Evolutionary conservation across 2,329 filamentous ascomycete genomes (phyloP).

Genomic region (Paracamarosporium sp.): DNA sequence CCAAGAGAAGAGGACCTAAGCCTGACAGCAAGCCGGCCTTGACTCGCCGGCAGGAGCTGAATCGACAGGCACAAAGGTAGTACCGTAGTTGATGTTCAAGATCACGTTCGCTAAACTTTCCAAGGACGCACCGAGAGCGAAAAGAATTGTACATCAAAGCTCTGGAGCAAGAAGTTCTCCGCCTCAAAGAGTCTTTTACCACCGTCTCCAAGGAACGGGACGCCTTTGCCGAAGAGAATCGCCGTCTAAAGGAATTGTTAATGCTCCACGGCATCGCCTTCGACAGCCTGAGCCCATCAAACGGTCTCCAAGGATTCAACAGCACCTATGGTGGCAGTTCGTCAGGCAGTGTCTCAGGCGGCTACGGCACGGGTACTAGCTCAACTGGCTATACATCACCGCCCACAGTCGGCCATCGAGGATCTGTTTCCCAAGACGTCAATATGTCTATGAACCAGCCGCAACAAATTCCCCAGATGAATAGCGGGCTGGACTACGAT

Average conservation of each 20-base stretch:
- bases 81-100: background rate
- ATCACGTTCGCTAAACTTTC: constrained; percentile 18
- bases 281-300: constrained; percentile 52
- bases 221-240: constrained; percentile 78
- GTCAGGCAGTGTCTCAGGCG: constrained; percentile 66
- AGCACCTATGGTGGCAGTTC: constrained; percentile 54
- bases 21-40: constrained; percentile 95
- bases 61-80: constrained; percentile 93
- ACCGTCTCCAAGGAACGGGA: constrained; percentile 78
- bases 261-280: constrained; percentile 65
- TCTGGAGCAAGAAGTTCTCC: constrained; percentile 88
- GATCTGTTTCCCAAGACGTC: constrained; percentile 36
- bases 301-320: constrained; percentile 39
- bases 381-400: constrained; percentile 57
- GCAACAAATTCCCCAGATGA: constrained; percentile 32
- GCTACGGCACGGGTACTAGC: constrained; percentile 60
- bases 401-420: constrained; percentile 40
- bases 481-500: constrained; percentile 71
- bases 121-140: constrained; percentile 91
- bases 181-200: constrained; percentile 84
- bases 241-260: constrained; percentile 70
- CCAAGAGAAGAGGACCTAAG: constrained; percentile 92
- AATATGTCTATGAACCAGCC: constrained; percentile 29
- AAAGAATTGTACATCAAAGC: constrained; percentile 97
- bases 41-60: constrained; percentile 90